Conservation (phyloP, 371 early-diverging fungal species). For the Blyttiomyces sp. region DNA sequence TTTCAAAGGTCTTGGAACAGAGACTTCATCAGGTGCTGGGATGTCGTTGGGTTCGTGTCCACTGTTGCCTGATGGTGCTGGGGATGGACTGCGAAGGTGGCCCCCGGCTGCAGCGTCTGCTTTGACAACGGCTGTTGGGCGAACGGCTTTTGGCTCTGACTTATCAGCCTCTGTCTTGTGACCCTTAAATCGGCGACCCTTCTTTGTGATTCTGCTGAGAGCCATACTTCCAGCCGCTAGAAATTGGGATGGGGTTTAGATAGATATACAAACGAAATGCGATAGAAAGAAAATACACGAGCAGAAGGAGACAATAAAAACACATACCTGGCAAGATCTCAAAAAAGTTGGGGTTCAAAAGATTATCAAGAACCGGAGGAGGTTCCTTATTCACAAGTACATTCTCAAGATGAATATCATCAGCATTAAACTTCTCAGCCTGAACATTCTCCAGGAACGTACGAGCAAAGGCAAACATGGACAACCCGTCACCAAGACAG, state of each 20-base stretch:
- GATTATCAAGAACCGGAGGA: constrained; percentile 39
- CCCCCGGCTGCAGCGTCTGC: too few species aligned
- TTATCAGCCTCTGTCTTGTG: background rate
- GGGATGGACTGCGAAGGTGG: background rate
- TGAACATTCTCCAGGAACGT: constrained; percentile 21
- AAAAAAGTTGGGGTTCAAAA: constrained; percentile 31
- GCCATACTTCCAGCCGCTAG: too few species aligned
- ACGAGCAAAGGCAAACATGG: constrained; percentile 36
- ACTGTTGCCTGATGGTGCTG: constrained; percentile 2
- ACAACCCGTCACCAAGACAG: constrained; percentile 45
- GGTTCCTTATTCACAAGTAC: constrained; percentile 23
- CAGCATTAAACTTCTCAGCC: constrained; percentile 22
- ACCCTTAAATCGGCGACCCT: constrained; percentile 8
- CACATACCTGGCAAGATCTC: constrained; percentile 35
- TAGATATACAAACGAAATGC: too few species aligned
- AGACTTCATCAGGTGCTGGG: background rate
- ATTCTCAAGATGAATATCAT: constrained; percentile 23
- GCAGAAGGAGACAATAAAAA: too few species aligned
- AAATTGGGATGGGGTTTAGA: too few species aligned
- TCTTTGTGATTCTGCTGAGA: too few species aligned
- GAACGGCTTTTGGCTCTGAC: background rate
- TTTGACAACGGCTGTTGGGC: constrained; percentile 6
- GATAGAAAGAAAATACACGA: too few species aligned
- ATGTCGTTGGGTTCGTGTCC: background rate
- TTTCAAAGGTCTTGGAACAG: background rate